These are phyloP conservation scores for Glaciozyma martinii DNA, from an alignment of 768 basidiomycete species.

Conservation along the genomic window DNA sequence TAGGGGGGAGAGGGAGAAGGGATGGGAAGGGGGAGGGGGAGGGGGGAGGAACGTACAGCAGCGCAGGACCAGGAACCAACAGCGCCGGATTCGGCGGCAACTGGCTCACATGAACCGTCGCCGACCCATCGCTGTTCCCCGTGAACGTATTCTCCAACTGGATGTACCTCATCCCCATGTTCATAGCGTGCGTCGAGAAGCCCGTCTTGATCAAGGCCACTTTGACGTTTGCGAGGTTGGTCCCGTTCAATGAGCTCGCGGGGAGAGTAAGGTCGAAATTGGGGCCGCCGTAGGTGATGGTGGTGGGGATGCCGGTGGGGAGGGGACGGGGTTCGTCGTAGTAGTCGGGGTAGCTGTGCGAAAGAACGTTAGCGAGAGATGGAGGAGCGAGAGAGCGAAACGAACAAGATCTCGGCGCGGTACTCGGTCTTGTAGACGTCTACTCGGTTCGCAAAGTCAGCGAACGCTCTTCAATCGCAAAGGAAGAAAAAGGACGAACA, in stretches of 20 bases:
- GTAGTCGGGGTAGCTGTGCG: constrained; percentile 4
- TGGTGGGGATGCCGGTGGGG: constrained; percentile 54
- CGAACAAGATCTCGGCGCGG: constrained; percentile 63
- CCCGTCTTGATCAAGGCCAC: constrained; percentile 95
- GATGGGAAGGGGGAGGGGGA: too few species aligned
- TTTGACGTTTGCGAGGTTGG: constrained; percentile 85
- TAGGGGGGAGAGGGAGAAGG: too few species aligned
- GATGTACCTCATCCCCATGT: constrained; percentile 60
- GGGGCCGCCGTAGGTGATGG: constrained; percentile 56
- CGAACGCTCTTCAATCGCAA: too few species aligned
- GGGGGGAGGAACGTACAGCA: constrained; percentile 50
- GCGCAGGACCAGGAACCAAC: constrained; percentile 77
- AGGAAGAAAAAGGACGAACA: background rate
- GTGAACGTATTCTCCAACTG: constrained; percentile 73
- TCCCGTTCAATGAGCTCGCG: background rate
- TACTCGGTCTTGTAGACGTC: constrained; percentile 54
- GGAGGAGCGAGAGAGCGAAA: constrained; percentile 25
- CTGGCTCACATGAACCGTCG: constrained; percentile 67
- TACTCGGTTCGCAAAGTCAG: background rate
- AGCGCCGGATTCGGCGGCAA: constrained; percentile 72
- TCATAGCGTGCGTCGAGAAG: constrained; percentile 43
- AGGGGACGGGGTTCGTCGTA: constrained; percentile 65
- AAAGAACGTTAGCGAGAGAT: background rate
- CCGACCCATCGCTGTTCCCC: constrained; percentile 61
- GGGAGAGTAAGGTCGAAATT: constrained; percentile 52